phyloP scores from a whole-genome alignment of 2,329 filamentous ascomycete species.

The Pestalotiopsis sp. region DNA sequence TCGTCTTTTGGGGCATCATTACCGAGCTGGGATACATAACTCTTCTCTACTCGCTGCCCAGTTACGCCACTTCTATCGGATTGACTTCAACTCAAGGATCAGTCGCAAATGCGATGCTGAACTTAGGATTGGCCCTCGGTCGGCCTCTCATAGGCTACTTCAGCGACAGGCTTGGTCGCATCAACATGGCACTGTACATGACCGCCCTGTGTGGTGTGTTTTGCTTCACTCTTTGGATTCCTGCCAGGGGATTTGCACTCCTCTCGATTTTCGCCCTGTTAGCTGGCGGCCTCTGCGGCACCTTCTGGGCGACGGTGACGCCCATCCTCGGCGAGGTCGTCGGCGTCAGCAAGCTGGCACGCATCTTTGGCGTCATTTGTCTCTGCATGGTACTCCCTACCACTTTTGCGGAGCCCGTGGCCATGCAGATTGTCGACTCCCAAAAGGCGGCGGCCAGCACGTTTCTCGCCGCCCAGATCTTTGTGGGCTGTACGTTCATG shows the following conservation, averaged over 20 bases:
- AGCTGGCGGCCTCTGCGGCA: conserved; percentile 59
- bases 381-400: conserved; percentile 55
- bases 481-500: conserved; percentile 64
- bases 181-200: conserved; percentile 62
- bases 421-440: conserved; percentile 46
- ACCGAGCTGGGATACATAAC: conserved; percentile 68
- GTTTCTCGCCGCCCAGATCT: conserved; percentile 61
- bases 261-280: conserved; percentile 61
- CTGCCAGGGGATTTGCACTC: conserved; percentile 57
- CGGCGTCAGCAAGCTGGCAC: conserved; percentile 57
- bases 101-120: conserved; percentile 63
- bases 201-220: conserved; percentile 59
- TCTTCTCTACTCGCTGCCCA: conserved; percentile 64
- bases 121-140: conserved; percentile 60
- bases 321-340: conserved; percentile 64
- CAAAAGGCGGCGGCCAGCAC: conserved; percentile 39
- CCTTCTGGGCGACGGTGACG: conserved; percentile 59
- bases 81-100: conserved; percentile 61
- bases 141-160: conserved; percentile 65
- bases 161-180: conserved; percentile 57
- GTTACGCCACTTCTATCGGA: conserved; percentile 61
- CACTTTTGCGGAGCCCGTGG: conserved; percentile 53
- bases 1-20: conserved; percentile 61
- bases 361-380: conserved; percentile 61
- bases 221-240: conserved; percentile 63